A percentile compares a stretch with the other conserved stretches of the same genome.
phyloP scores from a whole-genome alignment of 495 filamentous ascomycete genomes.

The Alectoria sarmentosa region DNA sequence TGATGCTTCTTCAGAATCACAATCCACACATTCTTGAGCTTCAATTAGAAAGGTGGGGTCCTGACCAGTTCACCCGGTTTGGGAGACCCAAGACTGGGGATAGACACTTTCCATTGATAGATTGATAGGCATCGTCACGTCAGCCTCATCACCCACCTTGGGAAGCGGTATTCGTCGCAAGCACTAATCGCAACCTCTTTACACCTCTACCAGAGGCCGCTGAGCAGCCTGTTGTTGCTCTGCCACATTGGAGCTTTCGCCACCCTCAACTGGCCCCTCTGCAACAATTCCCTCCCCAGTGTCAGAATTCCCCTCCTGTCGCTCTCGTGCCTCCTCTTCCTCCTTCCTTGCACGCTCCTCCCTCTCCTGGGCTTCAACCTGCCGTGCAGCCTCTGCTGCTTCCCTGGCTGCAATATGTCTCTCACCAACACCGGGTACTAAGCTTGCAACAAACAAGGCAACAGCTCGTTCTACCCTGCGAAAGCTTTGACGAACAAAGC shows the following conservation, averaged over 20 bases:
- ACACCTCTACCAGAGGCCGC: slow-evolving; percentile 18
- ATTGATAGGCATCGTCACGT: background rate
- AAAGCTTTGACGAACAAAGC: slow-evolving; percentile 50
- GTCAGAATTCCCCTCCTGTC: slow-evolving; percentile 9
- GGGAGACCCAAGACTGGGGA: background rate
- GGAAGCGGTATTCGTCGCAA: background rate
- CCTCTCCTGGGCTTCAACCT: slow-evolving; percentile 42
- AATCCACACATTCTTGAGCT: background rate
- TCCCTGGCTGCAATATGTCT: slow-evolving; percentile 67
- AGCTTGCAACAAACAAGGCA: slow-evolving; percentile 77
- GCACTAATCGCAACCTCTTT: background rate
- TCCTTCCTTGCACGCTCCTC: slow-evolving; percentile 38
- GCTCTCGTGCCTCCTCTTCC: slow-evolving; percentile 31
- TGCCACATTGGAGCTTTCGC: slow-evolving; percentile 9
- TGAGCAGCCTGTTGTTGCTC: slow-evolving; percentile 13
- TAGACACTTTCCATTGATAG: background rate
- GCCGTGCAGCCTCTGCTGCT: slow-evolving; percentile 49
- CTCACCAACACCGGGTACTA: slow-evolving; percentile 81
- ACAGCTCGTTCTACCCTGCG: slow-evolving; percentile 64
- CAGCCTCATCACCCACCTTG: background rate
- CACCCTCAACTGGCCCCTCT: slow-evolving; percentile 6
- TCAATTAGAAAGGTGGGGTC: background rate
- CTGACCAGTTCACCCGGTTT: background rate
- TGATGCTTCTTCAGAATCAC: background rate
- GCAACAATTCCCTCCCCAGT: background rate